Percentiles rank a stretch among this genome's conserved stretches.
phyloP scores from a whole-genome alignment of 495 filamentous ascomycete species.

The Penicillium robsamsonii region DNA sequence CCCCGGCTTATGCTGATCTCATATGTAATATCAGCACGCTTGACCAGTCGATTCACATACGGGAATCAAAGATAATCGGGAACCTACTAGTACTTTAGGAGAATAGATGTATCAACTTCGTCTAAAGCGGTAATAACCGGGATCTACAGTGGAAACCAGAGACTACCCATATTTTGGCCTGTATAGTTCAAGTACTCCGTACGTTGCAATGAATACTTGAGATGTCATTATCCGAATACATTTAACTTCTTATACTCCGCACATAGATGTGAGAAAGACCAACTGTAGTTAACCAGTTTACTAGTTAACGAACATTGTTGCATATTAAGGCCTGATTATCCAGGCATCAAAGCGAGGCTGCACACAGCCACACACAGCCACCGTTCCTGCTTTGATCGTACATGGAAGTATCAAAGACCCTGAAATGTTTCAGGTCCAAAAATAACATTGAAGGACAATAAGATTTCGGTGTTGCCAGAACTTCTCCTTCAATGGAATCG shows the following conservation, averaged over 20 bases:
- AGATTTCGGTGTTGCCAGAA: not conserved
- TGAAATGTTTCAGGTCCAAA: conserved; percentile 1
- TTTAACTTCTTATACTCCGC: not conserved
- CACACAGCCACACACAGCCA: conserved; percentile 5
- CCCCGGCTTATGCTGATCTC: not conserved
- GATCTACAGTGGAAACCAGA: not conserved
- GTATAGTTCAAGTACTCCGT: not conserved
- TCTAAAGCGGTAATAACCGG: not conserved
- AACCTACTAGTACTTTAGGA: not conserved
- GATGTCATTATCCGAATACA: not conserved
- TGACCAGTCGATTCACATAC: not conserved
- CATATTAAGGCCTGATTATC: not conserved
- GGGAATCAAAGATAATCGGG: not conserved
- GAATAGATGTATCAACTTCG: not conserved
- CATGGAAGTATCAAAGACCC: conserved; percentile 5
- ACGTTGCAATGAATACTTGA: not conserved
- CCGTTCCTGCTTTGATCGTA: conserved; percentile 1
- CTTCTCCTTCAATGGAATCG: not conserved
- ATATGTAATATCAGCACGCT: not conserved
- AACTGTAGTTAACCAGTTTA: not conserved
- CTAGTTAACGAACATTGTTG: too few species aligned
- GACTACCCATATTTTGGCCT: not conserved
- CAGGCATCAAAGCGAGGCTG: not conserved
- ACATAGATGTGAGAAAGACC: not conserved
- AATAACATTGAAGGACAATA: not conserved